A percentile compares a stretch with the other conserved stretches of the same genome.
These are phyloP conservation scores for Schizothecium vesticola DNA, from an alignment of 495 filamentous ascomycete species.

Conservation along the genomic window DNA sequence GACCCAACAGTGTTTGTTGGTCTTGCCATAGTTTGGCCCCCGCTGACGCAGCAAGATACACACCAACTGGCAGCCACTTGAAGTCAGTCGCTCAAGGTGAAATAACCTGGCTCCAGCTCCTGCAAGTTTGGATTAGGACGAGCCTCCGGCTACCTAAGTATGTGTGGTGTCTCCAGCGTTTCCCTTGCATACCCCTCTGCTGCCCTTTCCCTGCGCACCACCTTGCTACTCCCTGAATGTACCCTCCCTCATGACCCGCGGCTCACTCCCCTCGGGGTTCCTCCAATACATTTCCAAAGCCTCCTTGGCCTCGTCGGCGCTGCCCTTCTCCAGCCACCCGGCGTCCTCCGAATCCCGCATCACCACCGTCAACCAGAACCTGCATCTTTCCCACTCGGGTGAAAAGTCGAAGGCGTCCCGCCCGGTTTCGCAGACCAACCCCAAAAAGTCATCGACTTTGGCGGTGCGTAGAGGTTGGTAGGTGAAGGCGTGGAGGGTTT, in stretches of 20 bases:
- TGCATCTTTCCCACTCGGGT: background rate
- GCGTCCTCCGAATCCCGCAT: background rate
- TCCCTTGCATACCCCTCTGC: too few relatives aligned
- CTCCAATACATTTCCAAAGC: background rate
- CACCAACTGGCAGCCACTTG: too few relatives aligned
- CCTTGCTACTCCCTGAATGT: background rate
- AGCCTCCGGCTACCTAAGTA: too few relatives aligned
- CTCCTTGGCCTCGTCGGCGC: background rate
- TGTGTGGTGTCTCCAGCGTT: too few relatives aligned
- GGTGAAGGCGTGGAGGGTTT: background rate
- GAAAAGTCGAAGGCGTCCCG: background rate
- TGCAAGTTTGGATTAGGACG: too few relatives aligned
- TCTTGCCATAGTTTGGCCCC: too few relatives aligned
- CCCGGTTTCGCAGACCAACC: background rate
- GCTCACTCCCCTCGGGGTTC: background rate
- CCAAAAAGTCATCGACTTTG: background rate
- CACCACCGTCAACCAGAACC: background rate
- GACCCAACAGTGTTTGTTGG: too few relatives aligned
- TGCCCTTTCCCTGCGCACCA: too few relatives aligned
- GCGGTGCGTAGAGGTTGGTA: background rate
- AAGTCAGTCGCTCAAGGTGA: too few relatives aligned
- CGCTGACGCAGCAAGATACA: too few relatives aligned
- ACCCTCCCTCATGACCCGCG: background rate
- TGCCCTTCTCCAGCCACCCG: background rate
- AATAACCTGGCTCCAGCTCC: too few relatives aligned